Conservation (phyloP, 2,329 filamentous ascomycete genomes). For the Chaetomiaceae sp. region DNA sequence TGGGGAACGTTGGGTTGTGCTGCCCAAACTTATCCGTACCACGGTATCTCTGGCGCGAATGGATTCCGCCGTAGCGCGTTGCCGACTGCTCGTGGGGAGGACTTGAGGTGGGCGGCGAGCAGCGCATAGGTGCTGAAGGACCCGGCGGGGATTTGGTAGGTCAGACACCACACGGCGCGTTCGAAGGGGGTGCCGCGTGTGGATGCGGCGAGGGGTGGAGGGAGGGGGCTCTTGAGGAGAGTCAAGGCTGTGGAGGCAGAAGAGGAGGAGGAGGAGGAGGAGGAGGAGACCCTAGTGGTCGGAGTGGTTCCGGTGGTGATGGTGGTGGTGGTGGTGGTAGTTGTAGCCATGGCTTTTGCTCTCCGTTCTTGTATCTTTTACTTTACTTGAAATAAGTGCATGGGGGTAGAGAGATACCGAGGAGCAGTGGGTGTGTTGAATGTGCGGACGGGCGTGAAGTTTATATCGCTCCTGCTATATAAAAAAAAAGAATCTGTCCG, state of each 20-base stretch:
- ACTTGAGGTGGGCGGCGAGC: conserved; percentile 62
- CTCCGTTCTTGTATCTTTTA: not conserved
- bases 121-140: conserved; percentile 73
- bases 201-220: conserved; percentile 12
- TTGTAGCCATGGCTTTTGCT: not conserved
- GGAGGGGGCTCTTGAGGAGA: conserved; percentile 1
- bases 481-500: not conserved
- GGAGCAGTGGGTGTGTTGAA: not conserved
- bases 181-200: conserved; percentile 48
- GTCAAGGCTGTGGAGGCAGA: not conserved
- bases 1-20: no score
- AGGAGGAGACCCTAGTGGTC: not conserved
- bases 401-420: no score
- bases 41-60: conserved; percentile 77
- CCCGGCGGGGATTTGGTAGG: conserved; percentile 73
- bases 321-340: not conserved
- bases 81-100: conserved; percentile 72
- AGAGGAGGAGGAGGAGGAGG: not conserved
- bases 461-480: no score
- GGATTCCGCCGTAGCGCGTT: conserved; percentile 75
- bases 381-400: not conserved
- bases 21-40: no score
- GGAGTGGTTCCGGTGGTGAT: not conserved
- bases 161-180: conserved; percentile 63
- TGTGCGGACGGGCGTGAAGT: not conserved